Percentiles rank a stretch among this genome's conserved stretches.
Evolutionary conservation across 805 yeast genomes (phyloP).

Genomic region (Wickerhamomyces subpelliculosus): DNA sequence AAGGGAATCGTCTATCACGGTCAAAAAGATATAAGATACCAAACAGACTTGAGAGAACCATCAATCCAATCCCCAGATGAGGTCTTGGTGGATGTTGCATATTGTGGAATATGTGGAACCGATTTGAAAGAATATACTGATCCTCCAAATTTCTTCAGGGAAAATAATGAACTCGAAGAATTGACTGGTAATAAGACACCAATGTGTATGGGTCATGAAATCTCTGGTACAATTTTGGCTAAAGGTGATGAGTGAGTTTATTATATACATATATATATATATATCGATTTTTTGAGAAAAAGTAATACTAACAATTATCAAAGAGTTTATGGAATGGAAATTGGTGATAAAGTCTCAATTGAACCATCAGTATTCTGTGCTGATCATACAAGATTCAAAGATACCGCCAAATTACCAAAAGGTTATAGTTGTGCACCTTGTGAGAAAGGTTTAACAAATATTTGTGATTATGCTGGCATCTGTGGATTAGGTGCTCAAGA

Average conservation of each 20-base stretch:
- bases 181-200: conserved; percentile 37
- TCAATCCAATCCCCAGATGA: conserved; percentile 29
- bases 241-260: conserved; percentile 31
- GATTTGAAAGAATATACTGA: conserved; percentile 51
- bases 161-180: conserved; percentile 28
- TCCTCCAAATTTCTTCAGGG: conserved; percentile 53
- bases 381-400: conserved; percentile 36
- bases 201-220: conserved; percentile 48
- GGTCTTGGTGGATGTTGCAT: conserved; percentile 37
- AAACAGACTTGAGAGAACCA: conserved; percentile 30
- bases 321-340: conserved; percentile 32
- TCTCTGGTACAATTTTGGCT: conserved; percentile 37
- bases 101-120: conserved; percentile 61
- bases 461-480: conserved; percentile 41
- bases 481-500: conserved; percentile 50
- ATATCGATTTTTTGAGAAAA: too few species aligned
- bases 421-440: conserved; percentile 41
- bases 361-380: conserved; percentile 57
- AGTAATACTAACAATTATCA: too few species aligned
- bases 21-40: conserved; percentile 36
- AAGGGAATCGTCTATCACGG: conserved; percentile 44
- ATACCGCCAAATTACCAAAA: conserved; percentile 21
- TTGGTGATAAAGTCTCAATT: conserved; percentile 55
- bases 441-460: conserved; percentile 41
- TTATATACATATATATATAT: too few species aligned